phyloP scores from a whole-genome alignment of 2,329 filamentous ascomycete species.

The Truncatella angustata region DNA sequence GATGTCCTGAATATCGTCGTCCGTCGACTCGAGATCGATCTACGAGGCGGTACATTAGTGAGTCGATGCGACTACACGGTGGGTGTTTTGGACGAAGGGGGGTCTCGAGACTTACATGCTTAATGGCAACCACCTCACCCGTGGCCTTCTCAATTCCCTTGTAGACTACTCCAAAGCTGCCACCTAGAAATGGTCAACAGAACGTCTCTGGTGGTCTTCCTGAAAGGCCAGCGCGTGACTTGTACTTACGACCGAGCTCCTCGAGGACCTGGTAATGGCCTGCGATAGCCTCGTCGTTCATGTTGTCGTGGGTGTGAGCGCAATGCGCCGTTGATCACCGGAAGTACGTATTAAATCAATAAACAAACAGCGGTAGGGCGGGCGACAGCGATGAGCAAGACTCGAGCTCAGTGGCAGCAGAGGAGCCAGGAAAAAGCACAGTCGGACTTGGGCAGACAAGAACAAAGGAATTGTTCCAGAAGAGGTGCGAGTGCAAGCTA shows the following conservation, averaged over 20 bases:
- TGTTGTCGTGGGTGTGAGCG: constrained; percentile 27
- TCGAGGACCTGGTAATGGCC: constrained; percentile 92
- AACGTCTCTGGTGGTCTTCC: not conserved
- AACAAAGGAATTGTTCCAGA: constrained; percentile 10
- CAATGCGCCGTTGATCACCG: constrained; percentile 7
- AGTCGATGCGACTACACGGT: not conserved
- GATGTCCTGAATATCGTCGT: constrained; percentile 97
- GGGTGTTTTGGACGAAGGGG: no score
- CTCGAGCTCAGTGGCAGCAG: constrained; percentile 14
- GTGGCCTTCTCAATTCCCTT: constrained; percentile 91
- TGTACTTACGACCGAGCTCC: constrained; percentile 83
- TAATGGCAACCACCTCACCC: constrained; percentile 92
- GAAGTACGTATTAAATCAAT: no score
- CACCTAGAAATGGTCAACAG: constrained; percentile 53
- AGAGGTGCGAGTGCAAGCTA: constrained; percentile 1
- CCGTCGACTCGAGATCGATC: constrained; percentile 98
- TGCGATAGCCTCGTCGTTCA: constrained; percentile 68
- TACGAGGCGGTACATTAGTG: constrained; percentile 34
- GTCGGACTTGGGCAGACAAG: constrained; percentile 9
- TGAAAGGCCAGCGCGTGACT: not conserved
- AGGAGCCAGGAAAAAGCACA: constrained; percentile 11
- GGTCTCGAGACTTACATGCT: constrained; percentile 84
- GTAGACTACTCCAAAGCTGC: constrained; percentile 95
- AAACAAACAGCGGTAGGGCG: constrained; percentile 8
- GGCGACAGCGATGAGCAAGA: constrained; percentile 14